Percentiles rank a stretch among this genome's conserved stretches.
Conservation (phyloP, 2,329 filamentous ascomycete genomes). For the Arthrinium phaeospermum region DNA sequence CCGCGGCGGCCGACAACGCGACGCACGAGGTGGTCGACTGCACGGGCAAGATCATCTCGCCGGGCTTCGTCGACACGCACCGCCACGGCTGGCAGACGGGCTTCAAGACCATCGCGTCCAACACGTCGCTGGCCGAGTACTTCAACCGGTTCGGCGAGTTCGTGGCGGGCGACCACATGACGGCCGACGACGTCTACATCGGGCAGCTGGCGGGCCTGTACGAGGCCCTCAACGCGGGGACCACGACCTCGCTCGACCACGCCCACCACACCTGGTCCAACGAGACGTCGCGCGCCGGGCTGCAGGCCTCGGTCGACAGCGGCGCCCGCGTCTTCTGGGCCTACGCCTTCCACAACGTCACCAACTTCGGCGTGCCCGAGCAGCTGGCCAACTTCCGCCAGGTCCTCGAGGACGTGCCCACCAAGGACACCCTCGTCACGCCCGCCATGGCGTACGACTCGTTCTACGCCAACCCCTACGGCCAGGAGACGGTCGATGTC, state of each 20-base stretch:
- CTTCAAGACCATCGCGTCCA: conserved; percentile 57
- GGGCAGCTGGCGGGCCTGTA: conserved; percentile 53
- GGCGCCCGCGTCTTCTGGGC: conserved; percentile 55
- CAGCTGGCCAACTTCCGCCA: conserved; percentile 47
- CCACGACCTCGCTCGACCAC: conserved; percentile 59
- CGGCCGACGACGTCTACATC: conserved; percentile 51
- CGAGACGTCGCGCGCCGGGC: conserved; percentile 48
- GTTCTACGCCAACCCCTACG: conserved; percentile 37
- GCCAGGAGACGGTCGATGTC: conserved; percentile 38
- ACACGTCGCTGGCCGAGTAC: conserved; percentile 56
- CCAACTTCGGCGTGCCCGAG: conserved; percentile 40
- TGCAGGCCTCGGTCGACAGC: conserved; percentile 54
- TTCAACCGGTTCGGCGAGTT: conserved; percentile 47
- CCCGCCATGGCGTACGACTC: conserved; percentile 50
- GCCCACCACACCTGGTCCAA: conserved; percentile 55
- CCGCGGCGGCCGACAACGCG: conserved; percentile 10
- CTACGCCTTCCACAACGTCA: conserved; percentile 46
- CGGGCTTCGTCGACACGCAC: conserved; percentile 64
- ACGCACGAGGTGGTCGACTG: conserved; percentile 52
- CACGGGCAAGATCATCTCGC: conserved; percentile 56
- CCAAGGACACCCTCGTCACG: conserved; percentile 38
- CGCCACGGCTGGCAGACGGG: conserved; percentile 62
- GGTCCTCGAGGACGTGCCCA: conserved; percentile 37
- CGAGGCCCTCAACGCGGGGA: conserved; percentile 58
- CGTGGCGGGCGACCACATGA: conserved; percentile 40